Conservation (phyloP, 1,139 yeast species). For the Zygosaccharomyces sapae region DNA sequence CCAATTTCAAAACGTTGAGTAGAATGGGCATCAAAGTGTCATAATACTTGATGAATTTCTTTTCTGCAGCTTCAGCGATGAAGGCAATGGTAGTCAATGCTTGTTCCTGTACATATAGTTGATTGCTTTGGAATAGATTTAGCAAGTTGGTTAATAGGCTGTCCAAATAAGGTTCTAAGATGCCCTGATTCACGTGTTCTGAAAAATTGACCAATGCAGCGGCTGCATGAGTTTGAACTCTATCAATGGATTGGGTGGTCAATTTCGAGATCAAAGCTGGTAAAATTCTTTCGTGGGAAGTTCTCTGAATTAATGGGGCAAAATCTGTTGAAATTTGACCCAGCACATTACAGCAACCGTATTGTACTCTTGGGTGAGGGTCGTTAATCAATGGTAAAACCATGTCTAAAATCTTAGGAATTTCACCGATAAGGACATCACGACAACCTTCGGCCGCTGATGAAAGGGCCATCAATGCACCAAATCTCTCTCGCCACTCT, state of each 20-base stretch:
- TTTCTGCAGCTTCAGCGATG: conserved; percentile 97
- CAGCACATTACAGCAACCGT: conserved; percentile 93
- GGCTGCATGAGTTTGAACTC: conserved; percentile 99
- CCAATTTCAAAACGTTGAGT: conserved; percentile 71
- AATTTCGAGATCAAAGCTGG: conserved; percentile 86
- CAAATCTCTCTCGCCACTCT: conserved; percentile 94
- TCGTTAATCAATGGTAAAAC: conserved; percentile 78
- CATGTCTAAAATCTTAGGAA: conserved; percentile 76
- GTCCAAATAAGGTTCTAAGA: conserved; percentile 86
- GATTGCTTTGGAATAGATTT: conserved; percentile 74
- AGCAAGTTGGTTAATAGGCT: conserved; percentile 67
- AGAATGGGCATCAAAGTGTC: conserved; percentile 92
- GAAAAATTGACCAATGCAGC: conserved; percentile 95
- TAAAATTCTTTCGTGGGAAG: conserved; percentile 70
- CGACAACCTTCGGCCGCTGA: conserved; percentile 97
- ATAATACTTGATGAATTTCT: conserved; percentile 82
- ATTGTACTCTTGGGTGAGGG: conserved; percentile 88
- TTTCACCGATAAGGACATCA: conserved; percentile 78
- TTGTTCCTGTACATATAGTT: conserved; percentile 93
- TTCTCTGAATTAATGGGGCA: conserved; percentile 80
- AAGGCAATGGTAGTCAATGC: conserved; percentile 94
- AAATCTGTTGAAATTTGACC: conserved; percentile 99
- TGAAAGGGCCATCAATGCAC: conserved; percentile 93
- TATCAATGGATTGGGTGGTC: conserved; percentile 64
- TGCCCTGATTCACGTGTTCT: conserved; percentile 84